Evolutionary conservation across 2,329 filamentous ascomycete species (phyloP).

Genomic region (Nigrograna mackinnonii): DNA sequence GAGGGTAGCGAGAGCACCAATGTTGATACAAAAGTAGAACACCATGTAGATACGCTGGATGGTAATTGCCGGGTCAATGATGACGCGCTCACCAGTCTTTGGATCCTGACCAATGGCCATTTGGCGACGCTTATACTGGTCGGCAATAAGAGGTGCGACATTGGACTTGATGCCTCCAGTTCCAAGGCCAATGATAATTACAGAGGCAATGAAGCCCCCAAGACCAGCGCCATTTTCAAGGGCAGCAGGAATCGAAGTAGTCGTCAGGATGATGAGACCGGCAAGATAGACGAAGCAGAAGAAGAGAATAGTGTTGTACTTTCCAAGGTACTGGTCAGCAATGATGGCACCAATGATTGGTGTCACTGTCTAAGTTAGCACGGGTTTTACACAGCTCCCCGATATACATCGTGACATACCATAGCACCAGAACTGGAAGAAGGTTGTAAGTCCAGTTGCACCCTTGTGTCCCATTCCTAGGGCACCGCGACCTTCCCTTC

Average conservation of each 20-base stretch:
- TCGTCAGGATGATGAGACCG: slow-evolving; percentile 69
- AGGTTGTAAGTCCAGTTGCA: slow-evolving; percentile 50
- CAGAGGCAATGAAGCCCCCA: slow-evolving; percentile 62
- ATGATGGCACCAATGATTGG: slow-evolving; percentile 54
- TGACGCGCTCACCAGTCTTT: slow-evolving; percentile 50
- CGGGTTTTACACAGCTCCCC: too few species aligned
- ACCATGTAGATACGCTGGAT: slow-evolving; percentile 59
- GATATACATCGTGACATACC: slow-evolving; percentile 17
- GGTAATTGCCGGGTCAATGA: slow-evolving; percentile 52
- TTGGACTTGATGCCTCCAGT: slow-evolving; percentile 85
- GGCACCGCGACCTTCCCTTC: slow-evolving; percentile 43
- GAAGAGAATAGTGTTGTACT: slow-evolving; percentile 71
- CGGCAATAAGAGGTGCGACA: slow-evolving; percentile 59
- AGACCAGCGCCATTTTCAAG: slow-evolving; percentile 65
- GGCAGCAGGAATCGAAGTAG: slow-evolving; percentile 66
- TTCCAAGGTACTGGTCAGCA: slow-evolving; percentile 72
- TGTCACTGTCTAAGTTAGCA: slow-evolving; percentile 26
- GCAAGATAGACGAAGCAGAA: slow-evolving; percentile 67
- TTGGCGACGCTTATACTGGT: slow-evolving; percentile 49
- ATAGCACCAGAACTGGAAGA: slow-evolving; percentile 49
- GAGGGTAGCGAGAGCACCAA: slow-evolving; percentile 70
- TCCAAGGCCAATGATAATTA: slow-evolving; percentile 72
- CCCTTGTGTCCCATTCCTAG: slow-evolving; percentile 49
- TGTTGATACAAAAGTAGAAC: slow-evolving; percentile 74
- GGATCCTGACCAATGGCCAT: slow-evolving; percentile 46